These are phyloP conservation scores for Saturnispora sekii DNA, from an alignment of 805 yeast genomes.

Conservation along the genomic window DNA sequence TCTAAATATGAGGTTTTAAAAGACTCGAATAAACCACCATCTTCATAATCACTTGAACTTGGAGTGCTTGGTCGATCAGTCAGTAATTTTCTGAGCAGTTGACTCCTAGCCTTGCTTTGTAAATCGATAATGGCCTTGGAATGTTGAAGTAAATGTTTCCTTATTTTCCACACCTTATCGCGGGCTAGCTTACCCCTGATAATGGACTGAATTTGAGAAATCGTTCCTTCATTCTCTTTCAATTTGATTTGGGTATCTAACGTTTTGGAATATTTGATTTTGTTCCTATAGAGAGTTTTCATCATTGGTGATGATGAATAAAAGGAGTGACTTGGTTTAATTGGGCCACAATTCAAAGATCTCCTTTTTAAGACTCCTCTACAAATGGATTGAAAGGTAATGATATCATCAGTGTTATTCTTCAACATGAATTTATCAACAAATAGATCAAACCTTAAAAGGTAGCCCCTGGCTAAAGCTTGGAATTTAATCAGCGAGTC, in stretches of 20 bases:
- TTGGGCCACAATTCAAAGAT: neutral
- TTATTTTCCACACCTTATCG: conserved; percentile 12
- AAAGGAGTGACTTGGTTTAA: neutral
- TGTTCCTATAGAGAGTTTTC: conserved; percentile 31
- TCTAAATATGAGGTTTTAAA: conserved; percentile 6
- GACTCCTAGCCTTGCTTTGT: conserved; percentile 38
- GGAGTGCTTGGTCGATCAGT: neutral
- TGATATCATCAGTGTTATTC: conserved; percentile 43
- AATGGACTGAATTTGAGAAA: conserved; percentile 28
- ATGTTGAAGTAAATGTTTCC: conserved; percentile 16
- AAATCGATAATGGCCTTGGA: conserved; percentile 23
- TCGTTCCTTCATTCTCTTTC: conserved; percentile 12
- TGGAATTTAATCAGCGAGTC: conserved; percentile 38
- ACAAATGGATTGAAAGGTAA: conserved; percentile 38
- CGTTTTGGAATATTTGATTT: conserved; percentile 16
- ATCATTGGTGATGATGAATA: conserved; percentile 23
- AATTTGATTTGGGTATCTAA: conserved; percentile 14
- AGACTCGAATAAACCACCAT: conserved; percentile 11
- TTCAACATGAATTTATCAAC: conserved; percentile 53
- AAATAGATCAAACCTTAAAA: conserved; percentile 52
- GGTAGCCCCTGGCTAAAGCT: conserved; percentile 60
- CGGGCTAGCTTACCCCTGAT: conserved; percentile 26
- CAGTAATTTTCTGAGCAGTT: conserved; percentile 9
- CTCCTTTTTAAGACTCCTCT: conserved; percentile 33
- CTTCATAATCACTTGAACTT: neutral